phyloP scores from a whole-genome alignment of 140 eudicot species.

The Stevia rebaudiana region DNA sequence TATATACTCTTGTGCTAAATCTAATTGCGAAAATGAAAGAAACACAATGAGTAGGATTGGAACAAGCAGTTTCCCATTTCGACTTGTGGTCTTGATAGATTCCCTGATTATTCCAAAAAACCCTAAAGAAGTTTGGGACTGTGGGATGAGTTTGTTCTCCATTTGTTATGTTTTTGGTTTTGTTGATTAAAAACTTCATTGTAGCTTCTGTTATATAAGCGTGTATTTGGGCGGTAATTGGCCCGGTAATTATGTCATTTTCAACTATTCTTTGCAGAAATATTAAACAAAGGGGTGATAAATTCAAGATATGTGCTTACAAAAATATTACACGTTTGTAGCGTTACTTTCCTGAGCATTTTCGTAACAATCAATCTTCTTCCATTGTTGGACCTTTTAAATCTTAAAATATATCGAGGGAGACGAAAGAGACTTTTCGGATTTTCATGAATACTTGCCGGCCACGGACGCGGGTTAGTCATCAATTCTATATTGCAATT shows the following conservation, averaged over 20 bases:
- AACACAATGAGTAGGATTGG: conserved; percentile 28
- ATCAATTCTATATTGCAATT: neutral
- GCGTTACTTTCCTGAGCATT: neutral
- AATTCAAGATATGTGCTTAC: conserved; percentile 15
- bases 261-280: neutral
- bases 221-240: neutral
- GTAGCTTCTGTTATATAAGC: conserved; percentile 17
- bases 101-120: conserved; percentile 35
- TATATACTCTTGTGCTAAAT: conserved; percentile 10
- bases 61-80: conserved; percentile 24
- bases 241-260: neutral
- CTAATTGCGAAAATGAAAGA: conserved; percentile 20
- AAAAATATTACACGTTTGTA: neutral
- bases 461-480: conserved; percentile 14
- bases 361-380: neutral
- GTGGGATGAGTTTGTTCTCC: conserved; percentile 18
- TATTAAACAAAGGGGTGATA: conserved; percentile 11
- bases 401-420: neutral
- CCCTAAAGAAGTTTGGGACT: conserved; percentile 29
- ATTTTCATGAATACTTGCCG: conserved; percentile 16
- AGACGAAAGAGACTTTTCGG: conserved; percentile 6
- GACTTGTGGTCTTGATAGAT: conserved; percentile 24
- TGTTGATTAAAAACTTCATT: neutral
- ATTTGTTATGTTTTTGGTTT: neutral
- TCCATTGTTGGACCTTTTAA: conserved; percentile 28